These are phyloP conservation scores for Paecilomyces formosus DNA, from an alignment of 2,329 filamentous ascomycete species.

Conservation along the genomic window DNA sequence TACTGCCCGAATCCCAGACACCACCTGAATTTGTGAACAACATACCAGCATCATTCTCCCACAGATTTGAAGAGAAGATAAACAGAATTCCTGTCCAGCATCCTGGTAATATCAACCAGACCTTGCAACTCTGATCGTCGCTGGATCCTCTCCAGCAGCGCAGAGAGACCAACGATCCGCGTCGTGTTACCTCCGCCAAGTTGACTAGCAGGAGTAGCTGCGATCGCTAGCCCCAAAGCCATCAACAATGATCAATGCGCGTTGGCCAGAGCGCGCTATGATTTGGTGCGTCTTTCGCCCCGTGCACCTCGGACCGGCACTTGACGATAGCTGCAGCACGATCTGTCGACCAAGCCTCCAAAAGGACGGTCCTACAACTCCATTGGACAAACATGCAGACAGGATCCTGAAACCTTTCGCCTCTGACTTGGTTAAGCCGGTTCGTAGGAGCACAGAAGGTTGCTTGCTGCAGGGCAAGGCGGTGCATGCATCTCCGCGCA, in stretches of 20 bases:
- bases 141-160: neutral
- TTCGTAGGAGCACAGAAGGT: neutral
- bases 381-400: neutral
- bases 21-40: neutral
- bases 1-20: neutral
- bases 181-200: neutral
- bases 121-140: neutral
- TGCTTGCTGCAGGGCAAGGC: neutral
- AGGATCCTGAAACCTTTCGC: neutral
- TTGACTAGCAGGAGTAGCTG: neutral
- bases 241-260: neutral
- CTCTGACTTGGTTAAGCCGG: neutral
- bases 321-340: neutral
- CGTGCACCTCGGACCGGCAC: neutral
- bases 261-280: neutral
- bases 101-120: neutral
- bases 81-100: neutral
- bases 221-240: neutral
- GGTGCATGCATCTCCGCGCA: neutral
- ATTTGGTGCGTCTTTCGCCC: neutral
- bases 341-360: neutral
- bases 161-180: neutral
- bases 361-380: neutral
- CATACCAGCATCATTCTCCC: neutral
- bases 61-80: too few relatives aligned